A percentile compares a stretch with the other conserved stretches of the same genome.
These are phyloP conservation scores for Gossypium thurberi DNA, from an alignment of 345 rosid genomes.

Conservation along the genomic window DNA sequence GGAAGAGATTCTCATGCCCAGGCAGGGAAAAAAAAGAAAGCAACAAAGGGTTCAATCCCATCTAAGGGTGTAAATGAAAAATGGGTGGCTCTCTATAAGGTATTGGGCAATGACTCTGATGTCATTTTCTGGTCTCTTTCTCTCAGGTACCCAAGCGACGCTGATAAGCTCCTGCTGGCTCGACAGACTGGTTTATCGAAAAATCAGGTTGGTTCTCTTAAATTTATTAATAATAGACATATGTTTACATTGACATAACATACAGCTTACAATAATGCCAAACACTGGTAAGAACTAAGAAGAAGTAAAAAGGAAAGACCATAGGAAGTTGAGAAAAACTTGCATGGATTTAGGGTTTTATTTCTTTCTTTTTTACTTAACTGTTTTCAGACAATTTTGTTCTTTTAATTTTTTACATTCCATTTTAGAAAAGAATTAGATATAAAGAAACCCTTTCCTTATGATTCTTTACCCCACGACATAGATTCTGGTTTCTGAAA, in stretches of 20 bases:
- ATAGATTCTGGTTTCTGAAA: slow-evolving; percentile 32
- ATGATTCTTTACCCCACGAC: slow-evolving; percentile 14
- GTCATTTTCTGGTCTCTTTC: slow-evolving; percentile 81
- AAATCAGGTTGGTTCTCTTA: slow-evolving; percentile 55
- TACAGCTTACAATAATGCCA: no score
- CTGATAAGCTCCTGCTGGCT: slow-evolving; percentile 97
- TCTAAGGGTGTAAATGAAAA: slow-evolving; percentile 4
- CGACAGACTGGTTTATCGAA: slow-evolving; percentile 98
- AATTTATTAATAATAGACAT: not conserved
- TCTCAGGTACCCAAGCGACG: slow-evolving; percentile 99
- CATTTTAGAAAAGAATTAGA: not conserved
- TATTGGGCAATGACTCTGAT: slow-evolving; percentile 32
- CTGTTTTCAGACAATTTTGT: slow-evolving; percentile 7
- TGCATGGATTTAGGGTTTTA: slow-evolving; percentile 28
- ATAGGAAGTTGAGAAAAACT: not conserved
- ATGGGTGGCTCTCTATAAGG: slow-evolving; percentile 24
- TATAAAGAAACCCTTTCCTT: not conserved
- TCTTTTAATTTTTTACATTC: not conserved
- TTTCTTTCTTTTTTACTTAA: slow-evolving; percentile 9
- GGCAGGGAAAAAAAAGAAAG: slow-evolving; percentile 29
- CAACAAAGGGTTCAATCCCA: slow-evolving; percentile 12
- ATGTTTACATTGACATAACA: not conserved
- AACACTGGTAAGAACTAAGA: not conserved
- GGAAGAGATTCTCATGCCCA: slow-evolving; percentile 68
- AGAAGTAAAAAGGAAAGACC: not conserved